Evolutionary conservation across 805 yeast species (phyloP).

Genomic region (Cyberlindnera euphorbiiphila): DNA sequence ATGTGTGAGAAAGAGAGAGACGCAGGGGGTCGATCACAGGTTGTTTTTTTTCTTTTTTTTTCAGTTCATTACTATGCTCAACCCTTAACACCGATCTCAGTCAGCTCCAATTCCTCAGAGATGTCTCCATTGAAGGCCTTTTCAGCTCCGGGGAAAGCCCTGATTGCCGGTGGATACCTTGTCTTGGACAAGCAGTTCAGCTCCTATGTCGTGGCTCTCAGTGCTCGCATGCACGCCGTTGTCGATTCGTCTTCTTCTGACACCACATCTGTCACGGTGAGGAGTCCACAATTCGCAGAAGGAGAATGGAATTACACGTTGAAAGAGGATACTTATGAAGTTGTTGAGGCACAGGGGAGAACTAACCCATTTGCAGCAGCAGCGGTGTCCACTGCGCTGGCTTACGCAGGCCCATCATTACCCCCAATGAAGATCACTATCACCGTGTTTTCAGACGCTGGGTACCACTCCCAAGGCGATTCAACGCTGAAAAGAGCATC

Average conservation of each 20-base stretch:
- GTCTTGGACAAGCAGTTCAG: constrained; percentile 75
- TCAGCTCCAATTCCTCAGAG: neutral
- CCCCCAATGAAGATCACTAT: constrained; percentile 37
- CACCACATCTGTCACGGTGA: constrained; percentile 37
- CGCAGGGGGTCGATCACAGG: no score
- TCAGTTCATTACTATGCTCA: no score
- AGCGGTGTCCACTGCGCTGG: constrained; percentile 50
- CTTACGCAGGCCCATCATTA: constrained; percentile 38
- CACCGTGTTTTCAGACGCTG: constrained; percentile 78
- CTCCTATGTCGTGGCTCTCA: constrained; percentile 81
- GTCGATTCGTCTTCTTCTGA: constrained; percentile 25
- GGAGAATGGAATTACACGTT: constrained; percentile 66
- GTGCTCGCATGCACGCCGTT: constrained; percentile 85
- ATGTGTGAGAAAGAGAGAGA: no score
- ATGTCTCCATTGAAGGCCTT: constrained; percentile 30
- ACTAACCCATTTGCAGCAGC: constrained; percentile 74
- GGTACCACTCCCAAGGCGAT: constrained; percentile 75
- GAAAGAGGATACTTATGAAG: constrained; percentile 12
- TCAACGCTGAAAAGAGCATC: constrained; percentile 29
- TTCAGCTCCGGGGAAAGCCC: constrained; percentile 95
- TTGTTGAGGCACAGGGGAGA: constrained; percentile 31
- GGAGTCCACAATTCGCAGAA: constrained; percentile 71
- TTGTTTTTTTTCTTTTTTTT: no score
- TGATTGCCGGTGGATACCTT: constrained; percentile 91
- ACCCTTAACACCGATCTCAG: no score